These are phyloP conservation scores for Cercophora scortea DNA, from an alignment of 495 filamentous ascomycete species.

Conservation along the genomic window DNA sequence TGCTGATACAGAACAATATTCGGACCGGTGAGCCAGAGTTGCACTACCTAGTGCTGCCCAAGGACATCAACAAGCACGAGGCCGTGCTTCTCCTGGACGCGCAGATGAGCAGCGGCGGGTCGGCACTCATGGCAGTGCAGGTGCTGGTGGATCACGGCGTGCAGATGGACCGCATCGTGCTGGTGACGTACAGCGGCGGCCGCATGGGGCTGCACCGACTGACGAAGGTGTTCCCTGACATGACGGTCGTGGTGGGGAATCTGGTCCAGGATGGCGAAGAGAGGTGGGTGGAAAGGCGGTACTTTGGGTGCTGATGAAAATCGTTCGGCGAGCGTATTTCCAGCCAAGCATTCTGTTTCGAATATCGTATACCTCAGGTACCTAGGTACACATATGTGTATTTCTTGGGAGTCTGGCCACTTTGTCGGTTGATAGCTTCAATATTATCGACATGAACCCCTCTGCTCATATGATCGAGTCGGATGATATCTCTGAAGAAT, in stretches of 20 bases:
- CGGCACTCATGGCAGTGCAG: slow-evolving; percentile 92
- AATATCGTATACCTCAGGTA: too few species aligned
- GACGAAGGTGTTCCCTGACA: slow-evolving; percentile 75
- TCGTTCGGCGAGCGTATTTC: too few species aligned
- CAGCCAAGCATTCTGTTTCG: too few species aligned
- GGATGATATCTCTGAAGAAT: too few species aligned
- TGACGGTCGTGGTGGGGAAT: slow-evolving; percentile 74
- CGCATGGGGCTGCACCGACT: slow-evolving; percentile 65
- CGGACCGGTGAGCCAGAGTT: slow-evolving; percentile 83
- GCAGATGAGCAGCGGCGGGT: slow-evolving; percentile 89
- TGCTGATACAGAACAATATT: slow-evolving; percentile 84
- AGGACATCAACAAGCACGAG: slow-evolving; percentile 60
- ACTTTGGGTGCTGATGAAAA: slow-evolving; percentile 23
- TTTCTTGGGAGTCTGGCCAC: too few species aligned
- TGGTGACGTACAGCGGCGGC: slow-evolving; percentile 27
- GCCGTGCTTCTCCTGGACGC: slow-evolving; percentile 82
- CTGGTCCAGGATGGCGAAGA: slow-evolving; percentile 39
- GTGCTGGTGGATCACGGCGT: slow-evolving; percentile 93
- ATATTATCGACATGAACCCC: too few species aligned
- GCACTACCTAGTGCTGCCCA: slow-evolving; percentile 74
- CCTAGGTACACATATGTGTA: too few species aligned
- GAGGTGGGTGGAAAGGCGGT: slow-evolving; percentile 30
- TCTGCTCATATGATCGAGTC: too few species aligned
- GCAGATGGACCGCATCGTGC: slow-evolving; percentile 64
- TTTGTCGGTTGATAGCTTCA: too few species aligned